Evolutionary conservation across 1,284 basidiomycete species (phyloP).

Genomic region (Rhodotorula sp.): DNA sequence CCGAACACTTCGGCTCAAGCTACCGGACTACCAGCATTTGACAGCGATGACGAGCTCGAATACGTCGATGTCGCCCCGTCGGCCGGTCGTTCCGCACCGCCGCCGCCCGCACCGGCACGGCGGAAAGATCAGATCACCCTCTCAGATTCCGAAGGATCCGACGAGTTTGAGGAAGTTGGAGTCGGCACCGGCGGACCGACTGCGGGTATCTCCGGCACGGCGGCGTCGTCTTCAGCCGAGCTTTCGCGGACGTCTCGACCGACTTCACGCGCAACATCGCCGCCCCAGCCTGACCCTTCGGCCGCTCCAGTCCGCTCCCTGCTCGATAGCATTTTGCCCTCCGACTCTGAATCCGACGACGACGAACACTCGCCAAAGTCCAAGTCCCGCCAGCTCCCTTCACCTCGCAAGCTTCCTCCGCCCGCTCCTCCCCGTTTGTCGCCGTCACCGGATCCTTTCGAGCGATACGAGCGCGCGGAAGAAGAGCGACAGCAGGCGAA

Average conservation of each 20-base stretch:
- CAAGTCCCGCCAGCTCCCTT: background rate
- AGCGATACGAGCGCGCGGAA: background rate
- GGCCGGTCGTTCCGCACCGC: background rate
- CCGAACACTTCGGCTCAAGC: background rate
- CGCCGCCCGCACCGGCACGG: background rate
- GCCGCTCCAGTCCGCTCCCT: slow-evolving; percentile 3
- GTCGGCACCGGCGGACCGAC: background rate
- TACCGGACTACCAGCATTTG: background rate
- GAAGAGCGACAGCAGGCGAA: background rate
- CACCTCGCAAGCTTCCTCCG: background rate
- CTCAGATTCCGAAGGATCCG: slow-evolving; percentile 16
- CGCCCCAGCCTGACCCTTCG: background rate
- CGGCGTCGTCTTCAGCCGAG: background rate
- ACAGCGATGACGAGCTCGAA: slow-evolving; percentile 34
- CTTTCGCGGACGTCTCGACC: background rate
- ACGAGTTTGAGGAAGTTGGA: slow-evolving; percentile 32
- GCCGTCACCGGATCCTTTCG: background rate
- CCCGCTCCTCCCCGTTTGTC: background rate
- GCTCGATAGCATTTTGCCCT: slow-evolving; percentile 56
- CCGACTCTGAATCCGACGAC: slow-evolving; percentile 56
- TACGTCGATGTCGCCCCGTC: slow-evolving; percentile 22
- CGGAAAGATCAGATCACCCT: background rate
- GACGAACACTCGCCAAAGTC: background rate
- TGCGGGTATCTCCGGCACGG: background rate
- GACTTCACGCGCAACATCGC: background rate